A percentile compares a stretch with the other conserved stretches of the same genome.
Evolutionary conservation across 2,329 filamentous ascomycete species (phyloP).

Genomic region (Trichoderma harzianum): DNA sequence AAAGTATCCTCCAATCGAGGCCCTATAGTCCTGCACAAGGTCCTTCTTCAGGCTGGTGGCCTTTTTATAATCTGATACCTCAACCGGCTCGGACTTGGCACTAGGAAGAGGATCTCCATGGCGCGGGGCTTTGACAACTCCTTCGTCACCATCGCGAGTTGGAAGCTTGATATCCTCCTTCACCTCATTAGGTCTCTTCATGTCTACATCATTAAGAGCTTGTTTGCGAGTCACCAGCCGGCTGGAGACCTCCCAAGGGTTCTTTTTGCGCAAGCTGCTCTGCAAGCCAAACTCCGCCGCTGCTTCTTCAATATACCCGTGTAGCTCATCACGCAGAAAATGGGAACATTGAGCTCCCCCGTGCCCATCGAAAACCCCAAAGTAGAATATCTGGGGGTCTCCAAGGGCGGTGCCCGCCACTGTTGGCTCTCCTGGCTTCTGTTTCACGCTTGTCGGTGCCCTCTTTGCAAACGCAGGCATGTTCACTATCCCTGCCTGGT

Average conservation of each 20-base stretch:
- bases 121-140: slow-evolving; percentile 35
- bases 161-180: slow-evolving; percentile 37
- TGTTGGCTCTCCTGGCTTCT: slow-evolving; percentile 57
- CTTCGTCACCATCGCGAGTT: slow-evolving; percentile 29
- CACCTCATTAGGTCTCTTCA: slow-evolving; percentile 49
- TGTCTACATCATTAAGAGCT: slow-evolving; percentile 39
- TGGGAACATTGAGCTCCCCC: slow-evolving; percentile 85
- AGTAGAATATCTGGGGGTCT: slow-evolving; percentile 96
- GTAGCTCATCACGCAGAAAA: slow-evolving; percentile 79
- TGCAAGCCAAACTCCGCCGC: slow-evolving; percentile 72
- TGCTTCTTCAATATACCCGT: slow-evolving; percentile 83
- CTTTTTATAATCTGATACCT: slow-evolving; percentile 54
- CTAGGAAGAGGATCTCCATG: slow-evolving; percentile 38
- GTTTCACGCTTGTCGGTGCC: slow-evolving; percentile 61
- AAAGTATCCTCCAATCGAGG: slow-evolving; percentile 90
- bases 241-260: slow-evolving; percentile 28
- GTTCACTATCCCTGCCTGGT: slow-evolving; percentile 90
- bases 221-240: slow-evolving; percentile 24
- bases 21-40: slow-evolving; percentile 74
- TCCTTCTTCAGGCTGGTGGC: slow-evolving; percentile 66
- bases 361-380: slow-evolving; percentile 94
- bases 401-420: slow-evolving; percentile 74
- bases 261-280: slow-evolving; percentile 63
- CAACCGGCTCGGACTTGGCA: slow-evolving; percentile 45
- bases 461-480: slow-evolving; percentile 89